These are phyloP conservation scores for Phytophthora brassicae DNA, from an alignment of 352 stramenopile genomes.

Conservation along the genomic window DNA sequence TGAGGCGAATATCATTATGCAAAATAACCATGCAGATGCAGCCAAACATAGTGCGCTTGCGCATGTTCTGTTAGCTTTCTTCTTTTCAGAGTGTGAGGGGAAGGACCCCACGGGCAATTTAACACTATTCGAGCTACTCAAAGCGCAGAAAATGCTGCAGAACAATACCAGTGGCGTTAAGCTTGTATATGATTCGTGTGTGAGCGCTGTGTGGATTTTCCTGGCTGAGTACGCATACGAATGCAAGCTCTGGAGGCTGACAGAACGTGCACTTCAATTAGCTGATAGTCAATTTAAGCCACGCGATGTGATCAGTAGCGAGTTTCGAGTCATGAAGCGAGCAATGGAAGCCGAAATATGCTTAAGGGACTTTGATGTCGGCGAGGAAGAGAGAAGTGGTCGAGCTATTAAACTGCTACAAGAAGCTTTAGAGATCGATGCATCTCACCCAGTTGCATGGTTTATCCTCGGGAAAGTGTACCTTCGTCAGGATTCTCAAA, in stretches of 20 bases:
- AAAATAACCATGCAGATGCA: not conserved
- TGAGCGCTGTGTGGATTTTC: constrained; percentile 64
- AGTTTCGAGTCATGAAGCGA: constrained; percentile 56
- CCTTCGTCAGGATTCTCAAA: constrained; percentile 45
- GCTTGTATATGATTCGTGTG: constrained; percentile 23
- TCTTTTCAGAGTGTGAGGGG: constrained; percentile 44
- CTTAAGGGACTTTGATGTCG: constrained; percentile 24
- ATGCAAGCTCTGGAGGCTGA: constrained; percentile 42
- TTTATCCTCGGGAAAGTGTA: constrained; percentile 53
- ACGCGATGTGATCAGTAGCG: constrained; percentile 41
- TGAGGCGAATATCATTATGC: constrained; percentile 13
- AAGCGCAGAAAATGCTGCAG: constrained; percentile 48
- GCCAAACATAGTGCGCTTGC: constrained; percentile 34
- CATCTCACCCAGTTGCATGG: constrained; percentile 54
- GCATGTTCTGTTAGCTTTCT: constrained; percentile 66
- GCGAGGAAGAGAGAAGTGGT: constrained; percentile 5
- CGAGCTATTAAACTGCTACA: constrained; percentile 39
- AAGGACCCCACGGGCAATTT: constrained; percentile 64
- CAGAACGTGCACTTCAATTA: constrained; percentile 39
- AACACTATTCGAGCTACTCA: constrained; percentile 63
- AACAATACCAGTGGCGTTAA: constrained; percentile 6
- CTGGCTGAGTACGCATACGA: constrained; percentile 51
- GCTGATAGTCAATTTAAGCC: constrained; percentile 33
- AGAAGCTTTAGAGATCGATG: constrained; percentile 65
- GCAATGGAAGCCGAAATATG: constrained; percentile 50